Evolutionary conservation across 495 filamentous ascomycete genomes (phyloP), one percentile per base, ranked within the genome.

Genomic region (Friedmanniomyces endolithicus): DNA sequence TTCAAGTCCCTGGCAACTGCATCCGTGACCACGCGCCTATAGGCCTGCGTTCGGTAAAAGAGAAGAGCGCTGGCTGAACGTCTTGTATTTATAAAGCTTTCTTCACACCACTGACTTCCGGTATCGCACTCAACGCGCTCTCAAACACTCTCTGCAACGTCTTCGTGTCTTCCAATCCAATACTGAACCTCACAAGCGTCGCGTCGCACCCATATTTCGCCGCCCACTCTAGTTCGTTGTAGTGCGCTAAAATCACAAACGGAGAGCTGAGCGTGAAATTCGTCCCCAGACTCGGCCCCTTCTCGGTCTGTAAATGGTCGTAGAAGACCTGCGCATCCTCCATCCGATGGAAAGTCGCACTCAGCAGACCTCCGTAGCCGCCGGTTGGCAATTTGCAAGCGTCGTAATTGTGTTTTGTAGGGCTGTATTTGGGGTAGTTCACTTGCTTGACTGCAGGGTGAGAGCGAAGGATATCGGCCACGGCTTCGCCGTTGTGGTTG

Each of bases 221-320:
- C 24, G 85, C 81, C 84, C 92, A 98, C 31, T 94, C 87, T 14
- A 96, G 67, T 74, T 98, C 94, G 52, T 78, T 72, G 57, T 92
- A 98, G 66, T 98, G 94, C 22, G 94, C 94, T 24, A 98, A 70
- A 16, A 98, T 69, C 27, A 90, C 87, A 61, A 94, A 98, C 9
- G 94, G 92, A 34, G 82, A 94, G 63, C 80, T 82, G 46, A 99
- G 72, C 0, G 92, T 97, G 68, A 99, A 97, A 63, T 98, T 98
- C 0, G 94, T 97, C 0, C 92, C 92, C 22, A 98, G 75, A 65
- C 90, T 95, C 0, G 92, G 92, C 0, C 92, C 92, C 68, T 98
- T 98, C 31, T 84, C 79, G 0, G 88, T 89, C 59, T 95, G 84
- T 8, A 98, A 68, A 17, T 78, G 75, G 66, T 98, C 88, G 72